Percentiles rank a stretch among this genome's conserved stretches.
Conservation (phyloP, 352 stramenopile species). For the Pythium oligandrum region DNA sequence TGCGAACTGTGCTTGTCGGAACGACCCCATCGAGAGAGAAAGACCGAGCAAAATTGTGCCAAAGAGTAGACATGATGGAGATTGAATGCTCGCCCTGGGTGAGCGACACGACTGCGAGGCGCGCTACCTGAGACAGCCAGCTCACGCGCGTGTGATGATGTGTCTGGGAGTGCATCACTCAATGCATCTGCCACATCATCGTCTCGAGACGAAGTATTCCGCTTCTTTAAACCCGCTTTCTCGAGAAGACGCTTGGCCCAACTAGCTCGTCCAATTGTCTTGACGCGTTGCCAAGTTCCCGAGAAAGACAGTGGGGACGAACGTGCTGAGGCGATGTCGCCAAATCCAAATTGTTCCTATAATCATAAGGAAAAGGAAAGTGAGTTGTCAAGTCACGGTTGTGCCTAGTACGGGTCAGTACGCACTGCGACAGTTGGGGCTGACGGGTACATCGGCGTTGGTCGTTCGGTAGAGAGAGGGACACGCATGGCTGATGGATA, state of each 20-base stretch:
- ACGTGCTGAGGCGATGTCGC: constrained; percentile 53
- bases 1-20: constrained; percentile 31
- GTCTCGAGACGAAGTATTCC: not conserved
- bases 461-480: constrained; percentile 31
- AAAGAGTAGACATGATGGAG: constrained; percentile 40
- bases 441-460: constrained; percentile 43
- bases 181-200: constrained; percentile 10
- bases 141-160: constrained; percentile 29
- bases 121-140: too few species aligned
- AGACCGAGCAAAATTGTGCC: constrained; percentile 36
- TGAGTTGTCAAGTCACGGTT: too few species aligned
- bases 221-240: constrained; percentile 35
- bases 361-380: constrained; percentile 24
- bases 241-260: constrained; percentile 59
- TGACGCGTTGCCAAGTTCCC: constrained; percentile 55
- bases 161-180: constrained; percentile 26
- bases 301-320: constrained; percentile 42
- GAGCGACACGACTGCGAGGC: too few species aligned
- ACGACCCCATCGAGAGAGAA: constrained; percentile 53
- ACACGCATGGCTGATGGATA: constrained; percentile 24
- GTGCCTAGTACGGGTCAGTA: too few species aligned
- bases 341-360: constrained; percentile 76
- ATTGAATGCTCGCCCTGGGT: constrained; percentile 36
- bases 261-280: constrained; percentile 39
- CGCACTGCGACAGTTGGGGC: constrained; percentile 46